Conservation (phyloP, 1,139 yeast genomes). For the Geotrichum cucujoidarum region DNA sequence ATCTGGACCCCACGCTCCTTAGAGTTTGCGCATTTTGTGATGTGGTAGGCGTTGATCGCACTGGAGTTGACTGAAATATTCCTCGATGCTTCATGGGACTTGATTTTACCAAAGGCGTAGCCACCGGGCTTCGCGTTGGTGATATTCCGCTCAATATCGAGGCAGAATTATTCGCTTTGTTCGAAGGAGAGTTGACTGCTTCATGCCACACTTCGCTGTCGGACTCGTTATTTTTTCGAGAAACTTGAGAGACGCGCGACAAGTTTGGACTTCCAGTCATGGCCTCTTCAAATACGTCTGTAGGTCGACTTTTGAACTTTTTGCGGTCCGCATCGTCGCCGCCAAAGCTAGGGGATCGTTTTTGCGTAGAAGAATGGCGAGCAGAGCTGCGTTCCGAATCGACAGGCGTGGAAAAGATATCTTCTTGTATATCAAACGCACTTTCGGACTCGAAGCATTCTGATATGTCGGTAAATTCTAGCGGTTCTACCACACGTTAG, state of each 20-base stretch:
- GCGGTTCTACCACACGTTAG: no score
- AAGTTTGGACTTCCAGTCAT: neutral
- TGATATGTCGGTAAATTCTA: no score
- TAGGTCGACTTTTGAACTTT: neutral
- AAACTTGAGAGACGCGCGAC: neutral
- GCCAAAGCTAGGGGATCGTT: neutral
- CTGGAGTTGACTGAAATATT: neutral
- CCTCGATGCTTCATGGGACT: neutral
- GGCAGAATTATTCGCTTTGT: neutral
- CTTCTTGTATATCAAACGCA: no score
- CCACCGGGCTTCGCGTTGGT: no score
- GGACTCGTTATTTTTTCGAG: neutral
- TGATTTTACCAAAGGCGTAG: no score
- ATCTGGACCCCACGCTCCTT: neutral
- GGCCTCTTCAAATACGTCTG: neutral
- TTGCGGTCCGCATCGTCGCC: no score
- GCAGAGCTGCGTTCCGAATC: neutral
- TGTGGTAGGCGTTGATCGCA: neutral
- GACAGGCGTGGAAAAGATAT: neutral
- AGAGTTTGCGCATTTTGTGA: no score
- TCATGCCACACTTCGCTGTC: neutral
- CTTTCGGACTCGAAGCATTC: no score
- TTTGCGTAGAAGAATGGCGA: neutral
- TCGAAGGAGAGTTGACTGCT: neutral
- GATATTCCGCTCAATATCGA: no score